Evolutionary conservation across 83 land plant species (phyloP), one percentile per base, ranked within the genome.

Genomic region (Picea engelmannii): DNA sequence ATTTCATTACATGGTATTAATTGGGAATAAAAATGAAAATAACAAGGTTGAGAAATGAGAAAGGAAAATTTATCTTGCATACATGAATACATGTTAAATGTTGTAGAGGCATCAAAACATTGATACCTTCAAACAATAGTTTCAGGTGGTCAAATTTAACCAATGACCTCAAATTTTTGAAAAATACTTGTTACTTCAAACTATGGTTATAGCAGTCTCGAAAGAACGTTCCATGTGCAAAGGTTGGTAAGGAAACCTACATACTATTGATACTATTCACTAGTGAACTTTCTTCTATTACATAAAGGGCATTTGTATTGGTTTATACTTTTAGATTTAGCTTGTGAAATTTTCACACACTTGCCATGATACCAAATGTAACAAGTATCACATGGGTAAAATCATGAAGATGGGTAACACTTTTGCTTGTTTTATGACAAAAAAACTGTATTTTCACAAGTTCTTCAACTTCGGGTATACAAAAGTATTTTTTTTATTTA

Each of bases 271-370:
- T 73, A 73, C 0, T 4, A 16, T 73, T 73, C 76, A 73, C 88
- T 89, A 84, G 75, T 85, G 84, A 44, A 85, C 77, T 70, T 83
- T 90, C 89, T 92, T 94, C 83, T 85, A 64, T 83, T 84, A 79
- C 96, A 94, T 15, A 1, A 27, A 27, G n/a, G n/a, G n/a, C 1
- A 1, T 1, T 0, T 27, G 31, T 1, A 1, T 1, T 27, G 31
- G 1, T 0, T 27, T 27, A 1, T n/a, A n/a, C n/a, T n/a, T n/a
- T n/a, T n/a, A n/a, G n/a, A n/a, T n/a, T n/a, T n/a, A n/a, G n/a
- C n/a, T n/a, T n/a, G n/a, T n/a, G n/a, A n/a, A n/a, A n/a, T n/a
- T n/a, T n/a, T n/a, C n/a, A n/a, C n/a, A n/a, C n/a, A n/a, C n/a
- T n/a, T n/a, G n/a, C n/a, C n/a, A n/a, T n/a, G n/a, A n/a, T n/a